These are phyloP conservation scores for Besnoitia besnoiti DNA, from an alignment of 169 alveolate genomes.

Conservation along the genomic window DNA sequence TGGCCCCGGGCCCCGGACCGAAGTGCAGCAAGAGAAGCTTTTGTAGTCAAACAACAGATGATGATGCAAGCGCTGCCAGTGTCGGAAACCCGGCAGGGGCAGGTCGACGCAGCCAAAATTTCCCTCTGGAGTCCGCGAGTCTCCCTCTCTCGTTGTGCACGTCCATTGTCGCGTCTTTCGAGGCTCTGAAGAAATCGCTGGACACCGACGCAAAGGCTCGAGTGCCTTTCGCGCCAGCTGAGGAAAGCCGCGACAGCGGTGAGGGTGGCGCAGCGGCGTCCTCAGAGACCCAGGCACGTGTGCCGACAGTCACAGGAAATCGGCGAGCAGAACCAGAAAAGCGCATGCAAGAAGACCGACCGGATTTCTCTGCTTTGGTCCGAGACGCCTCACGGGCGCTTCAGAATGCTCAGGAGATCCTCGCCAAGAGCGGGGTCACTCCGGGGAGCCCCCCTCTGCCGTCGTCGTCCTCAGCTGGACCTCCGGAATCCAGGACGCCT, in stretches of 20 bases:
- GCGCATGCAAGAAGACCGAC: too few species aligned
- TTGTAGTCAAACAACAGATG: too few species aligned
- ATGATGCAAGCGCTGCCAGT: too few species aligned
- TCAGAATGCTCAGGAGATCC: not conserved
- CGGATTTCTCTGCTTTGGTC: slow-evolving; percentile 11
- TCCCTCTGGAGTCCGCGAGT: not conserved
- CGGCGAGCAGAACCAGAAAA: too few species aligned
- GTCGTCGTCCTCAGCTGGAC: not conserved
- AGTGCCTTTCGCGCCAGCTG: not conserved
- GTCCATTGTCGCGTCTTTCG: not conserved
- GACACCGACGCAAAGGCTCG: not conserved
- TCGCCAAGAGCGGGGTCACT: not conserved
- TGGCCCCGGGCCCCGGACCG: too few species aligned
- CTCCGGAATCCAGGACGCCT: too few species aligned
- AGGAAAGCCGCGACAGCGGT: not conserved
- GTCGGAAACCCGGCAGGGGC: too few species aligned
- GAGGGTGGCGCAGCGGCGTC: too few species aligned
- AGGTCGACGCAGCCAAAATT: too few species aligned
- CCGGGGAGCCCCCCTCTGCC: not conserved
- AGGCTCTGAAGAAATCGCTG: not conserved
- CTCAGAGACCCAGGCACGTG: too few species aligned
- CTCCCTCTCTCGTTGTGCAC: not conserved
- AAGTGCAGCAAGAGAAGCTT: too few species aligned
- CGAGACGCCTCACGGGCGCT: not conserved
- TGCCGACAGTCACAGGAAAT: too few species aligned